These are phyloP conservation scores for Effrenium voratum DNA, from an alignment of 73 alveolate species.

Conservation along the genomic window DNA sequence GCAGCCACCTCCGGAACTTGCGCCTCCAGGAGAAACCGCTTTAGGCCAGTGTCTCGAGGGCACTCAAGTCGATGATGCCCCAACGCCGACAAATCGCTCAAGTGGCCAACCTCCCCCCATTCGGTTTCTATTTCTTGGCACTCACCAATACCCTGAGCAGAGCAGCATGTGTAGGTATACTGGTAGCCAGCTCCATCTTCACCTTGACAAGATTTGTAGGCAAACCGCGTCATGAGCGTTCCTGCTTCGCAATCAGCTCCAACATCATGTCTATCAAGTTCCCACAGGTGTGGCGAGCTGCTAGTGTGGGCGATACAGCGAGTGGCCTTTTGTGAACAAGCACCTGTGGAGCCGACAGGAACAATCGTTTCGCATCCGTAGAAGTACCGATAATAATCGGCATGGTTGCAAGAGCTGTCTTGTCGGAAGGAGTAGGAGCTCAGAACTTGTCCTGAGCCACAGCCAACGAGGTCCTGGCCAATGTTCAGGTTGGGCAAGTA, in stretches of 20 bases:
- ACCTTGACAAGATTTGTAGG: background rate
- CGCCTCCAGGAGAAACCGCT: conserved; percentile 35
- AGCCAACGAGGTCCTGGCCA: background rate
- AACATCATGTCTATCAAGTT: conserved; percentile 30
- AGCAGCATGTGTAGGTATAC: conserved; percentile 18
- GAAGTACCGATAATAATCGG: conserved; percentile 13
- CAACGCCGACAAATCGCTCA: conserved; percentile 31
- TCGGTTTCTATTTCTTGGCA: conserved; percentile 12
- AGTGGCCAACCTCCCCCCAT: conserved; percentile 19
- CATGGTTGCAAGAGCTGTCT: conserved; percentile 37
- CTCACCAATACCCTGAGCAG: conserved; percentile 20
- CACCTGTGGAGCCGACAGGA: conserved; percentile 17
- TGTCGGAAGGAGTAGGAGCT: conserved; percentile 37
- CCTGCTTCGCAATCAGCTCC: conserved; percentile 21
- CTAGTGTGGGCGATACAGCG: conserved; percentile 18
- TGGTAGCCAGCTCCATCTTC: conserved; percentile 44
- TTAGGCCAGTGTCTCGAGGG: conserved; percentile 29
- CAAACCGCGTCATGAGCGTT: conserved; percentile 4
- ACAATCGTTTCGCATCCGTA: conserved; percentile 14
- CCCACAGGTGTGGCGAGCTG: conserved; percentile 33
- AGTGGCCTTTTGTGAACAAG: no score
- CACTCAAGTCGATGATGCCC: conserved; percentile 18
- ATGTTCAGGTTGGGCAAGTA: background rate
- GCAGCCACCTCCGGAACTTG: conserved; percentile 33
- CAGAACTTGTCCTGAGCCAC: conserved; percentile 1